phyloP scores from a whole-genome alignment of 441 rosid genomes.

The Bruguiera hainesii region DNA sequence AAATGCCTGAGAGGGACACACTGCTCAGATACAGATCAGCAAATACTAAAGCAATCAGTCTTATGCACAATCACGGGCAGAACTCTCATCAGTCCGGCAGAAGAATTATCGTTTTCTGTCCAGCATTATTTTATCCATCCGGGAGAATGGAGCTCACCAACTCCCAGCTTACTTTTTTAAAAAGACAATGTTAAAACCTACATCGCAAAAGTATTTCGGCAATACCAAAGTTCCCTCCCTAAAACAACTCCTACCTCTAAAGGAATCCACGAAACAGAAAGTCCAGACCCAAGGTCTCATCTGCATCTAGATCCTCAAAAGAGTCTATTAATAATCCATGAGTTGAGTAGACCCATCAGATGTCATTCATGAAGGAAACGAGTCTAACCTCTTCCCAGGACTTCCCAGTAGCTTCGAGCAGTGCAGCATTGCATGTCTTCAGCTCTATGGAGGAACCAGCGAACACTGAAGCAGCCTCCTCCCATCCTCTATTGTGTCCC shows the following conservation, averaged over 20 bases:
- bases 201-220: neutral
- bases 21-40: slow-evolving; percentile 12
- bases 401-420: slow-evolving; percentile 84
- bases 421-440: slow-evolving; percentile 95
- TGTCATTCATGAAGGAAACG: neutral
- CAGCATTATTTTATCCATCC: slow-evolving; percentile 2
- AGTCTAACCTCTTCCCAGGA: slow-evolving; percentile 85
- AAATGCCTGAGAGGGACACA: slow-evolving; percentile 60
- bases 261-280: neutral
- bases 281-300: too few relatives aligned
- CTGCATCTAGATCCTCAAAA: neutral
- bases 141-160: slow-evolving; percentile 6
- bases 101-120: neutral
- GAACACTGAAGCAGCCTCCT: slow-evolving; percentile 92
- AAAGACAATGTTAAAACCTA: neutral
- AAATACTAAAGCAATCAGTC: neutral
- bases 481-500: slow-evolving; percentile 99
- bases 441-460: slow-evolving; percentile 68
- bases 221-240: neutral
- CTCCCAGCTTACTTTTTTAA: neutral
- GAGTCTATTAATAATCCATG: neutral
- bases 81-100: slow-evolving; percentile 7
- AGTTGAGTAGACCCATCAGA: neutral
- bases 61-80: neutral
- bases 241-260: neutral